Conservation (phyloP, 805 yeast genomes). For the Candida incommunis region DNA sequence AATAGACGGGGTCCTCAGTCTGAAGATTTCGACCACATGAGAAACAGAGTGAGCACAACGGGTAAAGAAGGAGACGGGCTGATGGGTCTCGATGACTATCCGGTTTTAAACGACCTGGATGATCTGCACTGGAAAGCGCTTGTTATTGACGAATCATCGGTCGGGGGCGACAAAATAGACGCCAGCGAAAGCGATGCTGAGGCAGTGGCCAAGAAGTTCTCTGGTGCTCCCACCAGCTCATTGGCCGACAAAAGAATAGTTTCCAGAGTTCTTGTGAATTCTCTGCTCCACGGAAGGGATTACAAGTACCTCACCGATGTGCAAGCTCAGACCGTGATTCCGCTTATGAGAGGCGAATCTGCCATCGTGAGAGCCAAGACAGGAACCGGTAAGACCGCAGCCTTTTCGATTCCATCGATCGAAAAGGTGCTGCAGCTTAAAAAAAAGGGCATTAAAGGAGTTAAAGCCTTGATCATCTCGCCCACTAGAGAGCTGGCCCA, state of each 20-base stretch:
- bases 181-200: constrained; percentile 1
- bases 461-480: constrained; percentile 55
- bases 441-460: constrained; percentile 24
- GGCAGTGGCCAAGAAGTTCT: constrained; percentile 9
- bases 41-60: constrained; percentile 4
- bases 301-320: constrained; percentile 22
- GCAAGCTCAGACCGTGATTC: constrained; percentile 27
- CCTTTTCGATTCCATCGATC: constrained; percentile 70
- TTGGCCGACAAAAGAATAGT: constrained; percentile 15
- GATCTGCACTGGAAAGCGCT: constrained; percentile 15
- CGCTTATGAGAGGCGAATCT: constrained; percentile 64
- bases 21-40: constrained; percentile 1
- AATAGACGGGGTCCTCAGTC: background rate
- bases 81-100: constrained; percentile 17
- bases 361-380: constrained; percentile 83
- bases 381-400: constrained; percentile 90
- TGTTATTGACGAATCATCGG: constrained; percentile 5
- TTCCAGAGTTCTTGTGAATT: constrained; percentile 19
- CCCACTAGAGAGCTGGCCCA: constrained; percentile 88
- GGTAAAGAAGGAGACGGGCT: constrained; percentile 18
- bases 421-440: constrained; percentile 35
- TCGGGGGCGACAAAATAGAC: background rate
- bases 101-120: constrained; percentile 12
- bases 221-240: constrained; percentile 14
- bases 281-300: constrained; percentile 18